Base-by-base conservation (phyloP, 805 yeast genomes). In the Starmerella sirachaensis region DNA sequence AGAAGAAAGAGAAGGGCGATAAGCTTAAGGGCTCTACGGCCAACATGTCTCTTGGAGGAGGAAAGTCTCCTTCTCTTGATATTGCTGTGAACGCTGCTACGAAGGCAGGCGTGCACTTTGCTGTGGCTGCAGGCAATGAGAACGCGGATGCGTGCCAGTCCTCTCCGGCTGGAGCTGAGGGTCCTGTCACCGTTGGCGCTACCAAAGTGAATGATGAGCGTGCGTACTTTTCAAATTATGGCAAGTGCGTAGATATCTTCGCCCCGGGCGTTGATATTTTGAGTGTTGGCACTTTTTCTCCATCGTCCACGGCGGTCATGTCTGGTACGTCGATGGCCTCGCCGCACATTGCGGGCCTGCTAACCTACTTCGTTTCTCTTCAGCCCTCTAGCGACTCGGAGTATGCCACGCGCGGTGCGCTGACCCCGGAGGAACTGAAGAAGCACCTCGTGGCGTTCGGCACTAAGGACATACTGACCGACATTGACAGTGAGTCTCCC, bases 311-410 rank as follows among this genome's bases (percentile, higher is more conserved):
- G 37, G 59, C 53, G n/a, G 31, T 46, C 35, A 56, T 60, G 62
- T 54, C 94, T 26, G 98, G 98, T 63, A 88, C 96, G 9, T 88
- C 97, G 12, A 88, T 88, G 98, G 95, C 97, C 17, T 80, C 96
- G 26, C 97, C 98, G 31, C 95, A 85, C 56, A 86, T 86, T 50
- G 78, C 85, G 43, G 98, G 98, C 51, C 69, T 88, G 59, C 74
- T 85, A 55, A 72, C 94, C 7, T 88, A 88, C 69, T 88, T 74
- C 64, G 66, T 86, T 57, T 78, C 94, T 6, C 71, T 85, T 60
- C 83, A 80, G 63, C 93, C 94, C 49, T 78, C 71, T 27, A 35
- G 43, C 26, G 62, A 57, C 43, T 70, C 76, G 18, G 74, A 66
- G 45, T 63, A 55, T 62, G 63, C 64, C 55, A 53, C 65, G 12